Evolutionary conservation across 352 stramenopile genomes (phyloP), one percentile per base, ranked within the genome.

Genomic region (Phytophthora citricola): DNA sequence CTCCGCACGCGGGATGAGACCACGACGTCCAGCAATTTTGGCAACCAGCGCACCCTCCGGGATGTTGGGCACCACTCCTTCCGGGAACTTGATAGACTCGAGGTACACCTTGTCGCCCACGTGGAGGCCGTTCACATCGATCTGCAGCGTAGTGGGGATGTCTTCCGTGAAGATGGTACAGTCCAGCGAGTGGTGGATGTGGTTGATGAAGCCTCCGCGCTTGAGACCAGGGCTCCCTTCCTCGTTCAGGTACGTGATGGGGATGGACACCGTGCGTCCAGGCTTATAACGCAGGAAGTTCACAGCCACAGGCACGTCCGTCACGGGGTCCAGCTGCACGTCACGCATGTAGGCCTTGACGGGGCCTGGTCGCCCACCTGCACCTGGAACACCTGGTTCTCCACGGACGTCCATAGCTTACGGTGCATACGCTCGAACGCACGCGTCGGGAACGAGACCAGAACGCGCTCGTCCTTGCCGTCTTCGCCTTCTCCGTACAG

Each of bases 221-320:
- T 98, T 98, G 73, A 98, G 87, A n/a, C 93, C 94, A 11, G 91
- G 92, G 34, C 81, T 96, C 49, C 95, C 89, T 82, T 98, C 95
- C 55, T 97, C 83, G 65, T 98, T 98, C 59, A 98, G 66, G 69
- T 96, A 96, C 51, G 78, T 86, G 60, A 98, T 87, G 27, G 95
- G 95, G 63, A 98, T 97, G 38, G 86, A 86, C 29, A 98, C 84
- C 38, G 89, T 93, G 70, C 94, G 89, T 15, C 86, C 90, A 5
- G 93, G 85, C 70, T 97, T 92, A 73, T 96, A 98, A 36, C 95
- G 85, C 44, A 98, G 73, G 67, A 97, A 98, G 81, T 98, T 98
- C 46, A 97, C 90, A 34, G 85, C 71, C 43, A 95, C 17, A 10
- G 89, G 87, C 46, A 80, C 71, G 49, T 96, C 89, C 53, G 78